Evolutionary conservation across 2,329 filamentous ascomycete genomes (phyloP).

Genomic region (Penicillium sp.): DNA sequence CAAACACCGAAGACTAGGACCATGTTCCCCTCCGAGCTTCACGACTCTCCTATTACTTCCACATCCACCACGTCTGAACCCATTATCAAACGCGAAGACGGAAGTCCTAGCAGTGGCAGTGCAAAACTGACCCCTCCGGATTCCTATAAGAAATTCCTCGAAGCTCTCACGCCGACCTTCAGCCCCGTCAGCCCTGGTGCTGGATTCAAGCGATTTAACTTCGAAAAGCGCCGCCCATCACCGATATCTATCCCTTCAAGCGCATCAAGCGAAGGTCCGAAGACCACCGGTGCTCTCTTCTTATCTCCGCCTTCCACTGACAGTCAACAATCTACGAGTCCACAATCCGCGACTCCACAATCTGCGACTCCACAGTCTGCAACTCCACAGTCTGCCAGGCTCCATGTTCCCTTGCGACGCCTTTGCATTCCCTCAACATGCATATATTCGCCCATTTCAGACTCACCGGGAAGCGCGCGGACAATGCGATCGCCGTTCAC

Average conservation of each 20-base stretch:
- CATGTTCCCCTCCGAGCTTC: slow-evolving; percentile 50
- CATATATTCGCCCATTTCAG: slow-evolving; percentile 58
- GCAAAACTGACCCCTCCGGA: slow-evolving; percentile 37
- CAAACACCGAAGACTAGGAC: slow-evolving; percentile 43
- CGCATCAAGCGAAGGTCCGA: slow-evolving; percentile 14
- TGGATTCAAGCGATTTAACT: slow-evolving; percentile 46
- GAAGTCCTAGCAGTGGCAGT: slow-evolving; percentile 44
- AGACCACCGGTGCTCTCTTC: slow-evolving; percentile 24
- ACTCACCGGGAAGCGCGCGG: slow-evolving; percentile 65
- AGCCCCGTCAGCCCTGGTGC: slow-evolving; percentile 59
- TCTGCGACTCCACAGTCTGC: slow-evolving; percentile 55
- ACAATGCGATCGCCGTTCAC: slow-evolving; percentile 64
- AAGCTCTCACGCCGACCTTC: slow-evolving; percentile 67
- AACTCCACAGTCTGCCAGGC: slow-evolving; percentile 52
- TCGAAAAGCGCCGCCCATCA: slow-evolving; percentile 25
- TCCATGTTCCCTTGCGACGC: slow-evolving; percentile 52
- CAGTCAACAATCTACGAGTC: slow-evolving; percentile 41
- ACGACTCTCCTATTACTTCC: slow-evolving; percentile 37
- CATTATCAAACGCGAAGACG: slow-evolving; percentile 63
- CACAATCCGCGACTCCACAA: slow-evolving; percentile 46
- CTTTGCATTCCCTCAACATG: slow-evolving; percentile 76
- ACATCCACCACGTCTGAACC: background rate
- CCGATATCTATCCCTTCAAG: slow-evolving; percentile 40
- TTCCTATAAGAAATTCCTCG: slow-evolving; percentile 86
- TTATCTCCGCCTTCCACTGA: slow-evolving; percentile 28